phyloP scores from a whole-genome alignment of 208 protist genomes.

The Trypanosoma grayi region DNA sequence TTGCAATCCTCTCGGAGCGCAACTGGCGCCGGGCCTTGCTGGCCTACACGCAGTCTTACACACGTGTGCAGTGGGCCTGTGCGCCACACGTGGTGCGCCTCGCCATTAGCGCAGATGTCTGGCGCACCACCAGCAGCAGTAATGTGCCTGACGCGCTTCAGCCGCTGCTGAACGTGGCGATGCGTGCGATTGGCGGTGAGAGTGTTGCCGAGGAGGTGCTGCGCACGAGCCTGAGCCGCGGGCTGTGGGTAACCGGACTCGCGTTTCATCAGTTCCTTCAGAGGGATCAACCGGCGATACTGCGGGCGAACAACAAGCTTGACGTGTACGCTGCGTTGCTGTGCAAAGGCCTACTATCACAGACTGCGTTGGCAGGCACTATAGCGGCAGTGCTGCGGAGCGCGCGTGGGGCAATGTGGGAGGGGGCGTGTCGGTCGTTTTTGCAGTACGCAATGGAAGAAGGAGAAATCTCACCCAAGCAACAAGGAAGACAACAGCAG shows the following conservation, averaged over 20 bases:
- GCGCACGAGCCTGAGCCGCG: slow-evolving; percentile 33
- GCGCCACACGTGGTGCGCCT: slow-evolving; percentile 62
- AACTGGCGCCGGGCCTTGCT: slow-evolving; percentile 47
- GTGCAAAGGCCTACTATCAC: slow-evolving; percentile 42
- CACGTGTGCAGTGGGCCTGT: slow-evolving; percentile 39
- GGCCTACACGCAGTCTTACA: slow-evolving; percentile 24
- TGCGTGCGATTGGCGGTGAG: slow-evolving; percentile 31
- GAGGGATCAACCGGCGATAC: slow-evolving; percentile 45
- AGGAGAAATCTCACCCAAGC: no score
- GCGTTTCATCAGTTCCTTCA: slow-evolving; percentile 53
- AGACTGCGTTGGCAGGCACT: slow-evolving; percentile 36
- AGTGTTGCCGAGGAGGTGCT: slow-evolving; percentile 51
- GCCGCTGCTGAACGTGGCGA: slow-evolving; percentile 42
- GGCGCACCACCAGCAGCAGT: slow-evolving; percentile 29
- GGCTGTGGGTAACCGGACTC: slow-evolving; percentile 61
- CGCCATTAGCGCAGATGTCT: slow-evolving; percentile 48
- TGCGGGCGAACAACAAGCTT: slow-evolving; percentile 34
- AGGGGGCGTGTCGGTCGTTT: slow-evolving; percentile 42
- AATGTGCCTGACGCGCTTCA: slow-evolving; percentile 22
- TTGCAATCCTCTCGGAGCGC: slow-evolving; percentile 48
- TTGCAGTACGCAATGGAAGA: slow-evolving; percentile 29
- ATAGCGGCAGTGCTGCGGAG: slow-evolving; percentile 40
- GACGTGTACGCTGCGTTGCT: slow-evolving; percentile 44
- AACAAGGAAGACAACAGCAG: no score
- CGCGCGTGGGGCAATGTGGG: slow-evolving; percentile 44